Evolutionary conservation across 1,139 yeast genomes (phyloP), one percentile per base, ranked within the genome.

Genomic region (Debaryomyces fabryi): DNA sequence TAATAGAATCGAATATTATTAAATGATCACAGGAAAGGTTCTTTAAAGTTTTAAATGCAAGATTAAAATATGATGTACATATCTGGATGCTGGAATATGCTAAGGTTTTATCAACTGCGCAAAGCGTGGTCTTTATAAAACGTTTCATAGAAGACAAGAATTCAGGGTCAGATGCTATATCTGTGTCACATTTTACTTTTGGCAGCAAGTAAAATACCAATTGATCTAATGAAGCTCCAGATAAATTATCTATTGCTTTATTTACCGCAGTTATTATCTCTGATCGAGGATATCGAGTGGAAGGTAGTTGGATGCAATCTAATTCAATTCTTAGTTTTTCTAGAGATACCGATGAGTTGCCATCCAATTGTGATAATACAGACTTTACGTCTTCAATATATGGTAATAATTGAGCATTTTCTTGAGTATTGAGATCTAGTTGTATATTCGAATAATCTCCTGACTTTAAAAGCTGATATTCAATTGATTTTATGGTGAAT

Each of bases 1-100:
- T 62, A 25, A 64, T 56, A 3, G 51, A 52, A 45, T 68, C 72
- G 24, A 68, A 54, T 5, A 66, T 44, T 20, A 48, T 44, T 23
- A 67, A 45, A 34, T 67, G 68, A 6, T 49, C 39, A 16, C 52
- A 58, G 25, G 60, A 53, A 5, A 65, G 50, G 12, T 53, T 45
- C 24, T 27, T 39, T 7, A 27, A 9, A n/a, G 9, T 16, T 30
- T 34, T 16, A 8, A 42, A 33, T 12, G 44, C 34, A 38, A 36
- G 33, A 6, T 33, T 25, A 16, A 35, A 41, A 34, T 33, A 34
- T 24, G 32, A 15, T 30, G 23, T 18, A n/a, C 36, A 35, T 25
- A 27, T 25, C 27, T 42, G 25, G 6, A 40, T 40, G 21, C 43
- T 40, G 21, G 29, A 9, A 16, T 20, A 10, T 5, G 27, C 29